Evolutionary conservation across 1,284 basidiomycete species (phyloP).

Genomic region (Ustilago crameri): DNA sequence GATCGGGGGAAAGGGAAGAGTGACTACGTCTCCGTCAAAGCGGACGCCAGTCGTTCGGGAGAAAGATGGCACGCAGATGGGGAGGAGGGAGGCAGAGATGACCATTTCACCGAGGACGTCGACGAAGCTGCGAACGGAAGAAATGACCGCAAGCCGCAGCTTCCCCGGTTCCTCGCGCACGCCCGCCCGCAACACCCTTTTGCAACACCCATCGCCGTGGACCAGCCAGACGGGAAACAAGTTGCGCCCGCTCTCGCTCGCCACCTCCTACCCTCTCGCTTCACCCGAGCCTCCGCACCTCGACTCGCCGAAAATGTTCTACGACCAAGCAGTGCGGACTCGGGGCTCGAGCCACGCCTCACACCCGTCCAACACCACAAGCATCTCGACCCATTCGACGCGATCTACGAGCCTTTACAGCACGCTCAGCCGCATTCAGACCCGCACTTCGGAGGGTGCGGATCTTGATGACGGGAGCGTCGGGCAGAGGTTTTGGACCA

Average conservation of each 20-base stretch:
- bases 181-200: constrained; percentile 9
- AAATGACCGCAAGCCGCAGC: constrained; percentile 21
- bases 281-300: neutral
- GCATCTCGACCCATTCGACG: constrained; percentile 12
- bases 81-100: constrained; percentile 11
- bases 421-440: neutral
- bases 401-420: constrained; percentile 19
- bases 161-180: constrained; percentile 10
- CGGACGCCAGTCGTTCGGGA: too few relatives aligned
- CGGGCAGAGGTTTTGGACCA: constrained; percentile 23
- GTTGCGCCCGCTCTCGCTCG: constrained; percentile 22
- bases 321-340: neutral
- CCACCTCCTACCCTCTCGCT: constrained; percentile 12
- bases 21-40: too few relatives aligned
- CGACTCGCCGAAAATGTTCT: neutral
- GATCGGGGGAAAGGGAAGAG: too few relatives aligned
- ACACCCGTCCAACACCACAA: constrained; percentile 12
- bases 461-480: constrained; percentile 14
- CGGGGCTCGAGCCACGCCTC: constrained; percentile 18
- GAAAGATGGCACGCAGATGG: neutral
- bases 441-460: neutral
- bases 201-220: constrained; percentile 14
- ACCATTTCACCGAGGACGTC: constrained; percentile 4
- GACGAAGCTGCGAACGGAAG: neutral
- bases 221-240: constrained; percentile 5